Evolutionary conservation across 805 yeast species (phyloP), one percentile per base, ranked within the genome.

Genomic region (Saturnispora sanitii): DNA sequence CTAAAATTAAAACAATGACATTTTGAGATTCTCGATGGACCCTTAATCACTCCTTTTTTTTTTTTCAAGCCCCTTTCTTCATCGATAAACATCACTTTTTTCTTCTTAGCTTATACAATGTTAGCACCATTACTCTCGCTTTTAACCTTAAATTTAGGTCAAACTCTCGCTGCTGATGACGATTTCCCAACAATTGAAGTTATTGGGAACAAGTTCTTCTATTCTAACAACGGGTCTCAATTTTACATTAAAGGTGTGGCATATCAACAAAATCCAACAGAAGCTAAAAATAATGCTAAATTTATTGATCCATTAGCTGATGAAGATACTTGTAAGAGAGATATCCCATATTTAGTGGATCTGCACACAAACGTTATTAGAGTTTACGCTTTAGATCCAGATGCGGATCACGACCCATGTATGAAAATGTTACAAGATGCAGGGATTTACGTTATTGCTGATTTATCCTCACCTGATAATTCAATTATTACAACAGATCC

Each of bases 381-480:
- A 55, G 94, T 90, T 2, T 90, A 88, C 55, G 86, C 94, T 30
- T 73, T 90, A 39, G 80, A 88, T 62, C 79, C 90, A 15, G 61
- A 71, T 1, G 64, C 67, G 44, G 67, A 77, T 54, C 97, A 90
- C 64, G 80, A 76, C 54, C 73, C 61, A 18, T 87, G 95, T 64
- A 83, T 88, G 87, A 51, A 71, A 37, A 70, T 76, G 11, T 73
- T 84, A 43, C 71, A 71, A 43, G 83, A 82, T 20, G 94, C 90
- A 42, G 96, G 96, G 39, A 88, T 92, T 52, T 92, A 92, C 57
- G 85, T 90, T 23, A 65, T 92, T 54, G 79, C 94, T 31, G 98
- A 92, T 64, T 72, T 92, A 51, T 77, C 95, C 29, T 87, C 88
- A 56, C 96, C 97, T 4, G 74, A 74, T 35, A 55, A 64, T 33